Base-by-base conservation (phyloP, 1,139 yeast species). In the Lodderomyces elongisporus region DNA sequence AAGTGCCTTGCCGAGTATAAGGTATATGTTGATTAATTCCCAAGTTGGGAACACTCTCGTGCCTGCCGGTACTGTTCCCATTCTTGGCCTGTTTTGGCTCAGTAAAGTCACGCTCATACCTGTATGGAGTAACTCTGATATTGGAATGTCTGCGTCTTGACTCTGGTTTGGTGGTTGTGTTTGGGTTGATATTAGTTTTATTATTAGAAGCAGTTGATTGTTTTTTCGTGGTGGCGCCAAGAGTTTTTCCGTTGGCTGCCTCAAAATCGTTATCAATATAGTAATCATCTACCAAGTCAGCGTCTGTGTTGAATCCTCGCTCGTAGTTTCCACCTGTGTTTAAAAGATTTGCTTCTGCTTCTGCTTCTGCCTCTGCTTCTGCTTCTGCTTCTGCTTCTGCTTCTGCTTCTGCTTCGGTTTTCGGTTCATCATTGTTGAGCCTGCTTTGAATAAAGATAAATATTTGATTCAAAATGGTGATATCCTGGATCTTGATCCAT, bases 111-210 rank as follows among this genome's bases (percentile, higher is more conserved):
- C 35, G 37, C 14, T 35, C 43, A 28, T 14, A 32, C 25, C 42
- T 33, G 28, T 33, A 43, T n/a, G 47, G 47, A 18, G 41, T 35
- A 6, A 41, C 46, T 31, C 38, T 39, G 16, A 42, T 39, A 23
- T 30, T 32, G 13, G 46, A 39, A 10, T 27, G 20, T 28, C 38
- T 26, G 27, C 41, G 35, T 27, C 35, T 34, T 16, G 31, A 33
- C 14, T 6, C 6, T n/a, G n/a, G n/a, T n/a, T n/a, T n/a, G n/a
- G n/a, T n/a, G n/a, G n/a, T 24, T 22, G 26, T 17, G 33, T 31
- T 33, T 31, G 32, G 3, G n/a, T n/a, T n/a, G n/a, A n/a, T n/a
- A n/a, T n/a, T n/a, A n/a, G n/a, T n/a, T n/a, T n/a, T n/a, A n/a
- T n/a, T n/a, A n/a, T n/a, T n/a, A 24, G 26, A 7, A 20, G 22